Evolutionary conservation across 2,329 filamentous ascomycete species (phyloP).

Genomic region (Fonsecaea nubica): DNA sequence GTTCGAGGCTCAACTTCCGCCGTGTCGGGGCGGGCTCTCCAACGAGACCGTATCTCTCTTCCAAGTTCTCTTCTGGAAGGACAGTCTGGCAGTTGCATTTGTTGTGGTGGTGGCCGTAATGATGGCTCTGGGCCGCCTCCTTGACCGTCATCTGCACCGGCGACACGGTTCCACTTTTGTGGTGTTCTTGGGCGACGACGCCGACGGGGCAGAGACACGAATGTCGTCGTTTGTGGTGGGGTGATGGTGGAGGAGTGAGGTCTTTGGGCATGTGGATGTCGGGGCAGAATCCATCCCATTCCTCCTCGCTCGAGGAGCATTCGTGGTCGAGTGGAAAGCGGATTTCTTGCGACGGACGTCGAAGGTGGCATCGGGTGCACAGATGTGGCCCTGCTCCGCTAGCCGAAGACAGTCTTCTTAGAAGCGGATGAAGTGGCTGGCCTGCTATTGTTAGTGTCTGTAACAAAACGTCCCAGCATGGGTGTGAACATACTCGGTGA

Average conservation of each 20-base stretch:
- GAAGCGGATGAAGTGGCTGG: constrained; percentile 21
- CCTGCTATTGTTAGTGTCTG: constrained; percentile 12
- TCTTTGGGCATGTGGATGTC: constrained; percentile 34
- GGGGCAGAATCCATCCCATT: constrained; percentile 34
- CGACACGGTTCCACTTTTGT: constrained; percentile 18
- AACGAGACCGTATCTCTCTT: constrained; percentile 31
- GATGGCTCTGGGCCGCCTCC: not conserved
- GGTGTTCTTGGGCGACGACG: constrained; percentile 14
- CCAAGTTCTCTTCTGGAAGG: constrained; percentile 31
- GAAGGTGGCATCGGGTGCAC: constrained; percentile 32
- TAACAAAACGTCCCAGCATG: not conserved
- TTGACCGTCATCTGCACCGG: constrained; percentile 33
- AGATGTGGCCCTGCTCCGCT: constrained; percentile 14
- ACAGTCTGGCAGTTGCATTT: constrained; percentile 33
- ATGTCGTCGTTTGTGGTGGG: constrained; percentile 28
- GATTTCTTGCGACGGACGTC: constrained; percentile 30
- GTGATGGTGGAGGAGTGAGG: constrained; percentile 11
- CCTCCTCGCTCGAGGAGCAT: constrained; percentile 26
- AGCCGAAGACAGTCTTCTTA: constrained; percentile 30
- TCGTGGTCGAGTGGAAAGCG: constrained; percentile 14
- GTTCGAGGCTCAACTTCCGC: constrained; percentile 23
- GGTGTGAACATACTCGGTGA: constrained; percentile 16
- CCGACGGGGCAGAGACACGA: constrained; percentile 31
- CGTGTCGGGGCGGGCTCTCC: constrained; percentile 25
- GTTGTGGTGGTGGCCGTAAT: constrained; percentile 19